Evolutionary conservation across 176 grass and related monocot genomes (phyloP).

Genomic region (Poa annua): DNA sequence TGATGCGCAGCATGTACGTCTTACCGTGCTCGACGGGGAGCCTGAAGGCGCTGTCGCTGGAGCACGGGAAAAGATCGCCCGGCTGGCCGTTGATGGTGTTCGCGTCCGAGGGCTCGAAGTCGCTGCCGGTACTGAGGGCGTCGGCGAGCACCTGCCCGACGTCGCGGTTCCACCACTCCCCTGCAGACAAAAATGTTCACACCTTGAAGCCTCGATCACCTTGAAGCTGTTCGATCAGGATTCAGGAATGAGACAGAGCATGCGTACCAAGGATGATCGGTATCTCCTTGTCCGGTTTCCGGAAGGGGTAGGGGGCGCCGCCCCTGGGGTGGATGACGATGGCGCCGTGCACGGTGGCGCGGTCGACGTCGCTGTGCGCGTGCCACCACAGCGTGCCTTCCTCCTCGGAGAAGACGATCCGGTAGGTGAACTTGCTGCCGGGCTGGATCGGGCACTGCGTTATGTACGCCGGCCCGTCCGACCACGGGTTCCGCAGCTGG

Average conservation of each 20-base stretch:
- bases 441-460: conserved; percentile 33
- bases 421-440: conserved; percentile 52
- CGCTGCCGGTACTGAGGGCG: conserved; percentile 30
- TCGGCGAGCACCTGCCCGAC: not conserved
- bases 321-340: conserved; percentile 66
- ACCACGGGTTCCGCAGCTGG: conserved; percentile 56
- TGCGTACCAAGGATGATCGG: conserved; percentile 58
- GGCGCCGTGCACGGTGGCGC: conserved; percentile 68
- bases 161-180: conserved; percentile 54
- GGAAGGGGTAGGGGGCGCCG: conserved; percentile 47
- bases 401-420: conserved; percentile 54
- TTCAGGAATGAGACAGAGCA: not conserved
- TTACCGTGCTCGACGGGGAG: conserved; percentile 56
- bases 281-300: conserved; percentile 53
- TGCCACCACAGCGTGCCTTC: conserved; percentile 78
- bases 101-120: conserved; percentile 35
- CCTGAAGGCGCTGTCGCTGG: conserved; percentile 29
- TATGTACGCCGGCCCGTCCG: conserved; percentile 29
- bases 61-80: conserved; percentile 31
- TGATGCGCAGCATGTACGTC: conserved; percentile 62
- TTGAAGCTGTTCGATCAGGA: not conserved
- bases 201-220: not conserved
- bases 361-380: conserved; percentile 59
- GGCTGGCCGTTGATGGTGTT: conserved; percentile 71
- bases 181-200: not conserved